These are phyloP conservation scores for Cryptosporidium meleagridis DNA, from an alignment of 169 alveolate genomes.

Conservation along the genomic window DNA sequence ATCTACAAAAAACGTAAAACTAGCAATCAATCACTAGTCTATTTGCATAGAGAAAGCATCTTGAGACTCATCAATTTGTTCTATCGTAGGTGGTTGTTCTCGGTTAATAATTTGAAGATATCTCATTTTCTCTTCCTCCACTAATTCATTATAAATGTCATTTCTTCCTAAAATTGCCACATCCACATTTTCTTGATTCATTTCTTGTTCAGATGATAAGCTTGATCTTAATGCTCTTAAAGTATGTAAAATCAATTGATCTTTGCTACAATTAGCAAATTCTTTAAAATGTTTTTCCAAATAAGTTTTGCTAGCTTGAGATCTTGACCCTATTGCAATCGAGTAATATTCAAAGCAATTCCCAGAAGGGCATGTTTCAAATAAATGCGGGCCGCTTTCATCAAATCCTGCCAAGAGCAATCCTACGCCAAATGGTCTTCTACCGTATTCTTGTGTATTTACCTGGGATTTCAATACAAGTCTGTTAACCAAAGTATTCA, in stretches of 20 bases:
- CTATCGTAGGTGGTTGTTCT: slow-evolving; percentile 41
- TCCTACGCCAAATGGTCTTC: slow-evolving; percentile 99
- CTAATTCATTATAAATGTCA: slow-evolving; percentile 4
- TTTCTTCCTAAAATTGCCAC: slow-evolving; percentile 87
- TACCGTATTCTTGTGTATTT: slow-evolving; percentile 94
- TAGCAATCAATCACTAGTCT: background rate
- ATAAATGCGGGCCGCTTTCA: slow-evolving; percentile 91
- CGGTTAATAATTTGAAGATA: slow-evolving; percentile 43
- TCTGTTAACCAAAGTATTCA: slow-evolving; percentile 90
- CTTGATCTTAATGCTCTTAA: slow-evolving; percentile 91
- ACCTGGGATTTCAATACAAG: slow-evolving; percentile 92
- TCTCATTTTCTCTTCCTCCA: slow-evolving; percentile 20
- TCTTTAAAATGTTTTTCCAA: slow-evolving; percentile 92
- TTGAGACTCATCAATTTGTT: slow-evolving; percentile 13
- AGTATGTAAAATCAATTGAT: slow-evolving; percentile 88
- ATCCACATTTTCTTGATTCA: slow-evolving; percentile 88
- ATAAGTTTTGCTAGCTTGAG: slow-evolving; percentile 97
- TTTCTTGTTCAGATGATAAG: slow-evolving; percentile 90
- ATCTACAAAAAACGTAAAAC: background rate
- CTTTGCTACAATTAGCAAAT: slow-evolving; percentile 84
- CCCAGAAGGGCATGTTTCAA: slow-evolving; percentile 96
- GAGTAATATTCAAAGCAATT: slow-evolving; percentile 95
- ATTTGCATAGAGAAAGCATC: slow-evolving; percentile 31
- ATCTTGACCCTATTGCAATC: slow-evolving; percentile 96
- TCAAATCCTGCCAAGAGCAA: slow-evolving; percentile 93